Base-by-base conservation (phyloP, 2,329 filamentous ascomycete species). In the Sclerotinia glacialis region DNA sequence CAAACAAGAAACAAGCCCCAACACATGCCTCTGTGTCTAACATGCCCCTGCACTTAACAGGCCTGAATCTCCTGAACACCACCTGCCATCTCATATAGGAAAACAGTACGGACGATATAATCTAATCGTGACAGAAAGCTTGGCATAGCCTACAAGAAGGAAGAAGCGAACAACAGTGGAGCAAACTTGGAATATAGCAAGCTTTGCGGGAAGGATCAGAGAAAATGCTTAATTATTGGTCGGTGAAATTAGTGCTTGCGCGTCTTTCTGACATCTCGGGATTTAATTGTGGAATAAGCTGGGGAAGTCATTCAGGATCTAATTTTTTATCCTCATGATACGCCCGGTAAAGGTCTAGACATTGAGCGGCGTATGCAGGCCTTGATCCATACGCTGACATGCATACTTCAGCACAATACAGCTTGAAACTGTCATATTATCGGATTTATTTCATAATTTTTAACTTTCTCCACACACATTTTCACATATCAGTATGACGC, bases 181-280 rank as follows among this genome's bases (percentile, higher is more conserved):
- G 37, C 34, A 37, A 40, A 14, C 23, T 7, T 8, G 7, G 8
- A 37, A 37, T 12, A 49, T 49, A 23, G 21, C 28, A 64, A 56
- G 50, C 50, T 46, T 64, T 47, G 40, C 61, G 50, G 61, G 61
- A 46, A 56, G 26, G 61, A 64, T 26, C 5, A 12, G n/a, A 26
- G 3, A 37, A 37, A 37, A 18, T 18, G n/a, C 28, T 26, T 37
- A 12, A 37, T 26, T 21, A 21, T 37, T 8, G 23, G 37, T 26
- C 0, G n/a, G 2, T 5, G 16, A 58, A 44, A 58, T 44, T 58
- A 40, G 28, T 34, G 58, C 12, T 61, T 61, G 44, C 58, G 58
- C 44, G 58, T 49, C 58, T 61, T 50, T 26, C 12, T 58, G 21
- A 26, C 21, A 34, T 14, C 6, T 26, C 1, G 21, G 40, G 28